Percentiles rank a stretch among this genome's conserved stretches.
phyloP scores from a whole-genome alignment of 768 basidiomycete genomes.

The Trametes elegans region DNA sequence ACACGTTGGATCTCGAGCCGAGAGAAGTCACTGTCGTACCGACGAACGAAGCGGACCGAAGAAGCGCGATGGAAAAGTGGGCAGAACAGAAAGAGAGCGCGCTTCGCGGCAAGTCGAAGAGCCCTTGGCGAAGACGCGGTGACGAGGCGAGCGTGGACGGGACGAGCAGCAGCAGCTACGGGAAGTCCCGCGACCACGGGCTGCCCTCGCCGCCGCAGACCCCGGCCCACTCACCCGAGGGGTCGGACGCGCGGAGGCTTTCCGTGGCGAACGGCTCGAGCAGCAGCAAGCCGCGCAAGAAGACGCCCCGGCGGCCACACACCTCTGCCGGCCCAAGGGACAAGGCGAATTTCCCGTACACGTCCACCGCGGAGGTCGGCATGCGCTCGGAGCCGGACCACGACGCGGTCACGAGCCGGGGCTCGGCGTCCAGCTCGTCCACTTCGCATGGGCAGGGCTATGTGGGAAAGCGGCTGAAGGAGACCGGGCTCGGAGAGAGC shows the following conservation, averaged over 20 bases:
- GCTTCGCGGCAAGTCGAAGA: constrained; percentile 22
- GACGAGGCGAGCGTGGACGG: constrained; percentile 11
- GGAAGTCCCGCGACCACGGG: constrained; percentile 2
- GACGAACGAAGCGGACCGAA: constrained; percentile 68
- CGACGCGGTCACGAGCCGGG: constrained; percentile 18
- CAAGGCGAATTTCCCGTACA: constrained; percentile 35
- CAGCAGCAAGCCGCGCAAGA: constrained; percentile 24
- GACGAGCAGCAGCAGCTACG: background rate
- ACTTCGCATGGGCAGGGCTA: constrained; percentile 10
- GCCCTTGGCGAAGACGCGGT: constrained; percentile 18
- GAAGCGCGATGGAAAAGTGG: constrained; percentile 60
- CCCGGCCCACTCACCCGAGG: constrained; percentile 12
- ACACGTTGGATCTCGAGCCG: constrained; percentile 68
- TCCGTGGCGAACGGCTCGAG: background rate
- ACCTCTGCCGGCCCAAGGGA: constrained; percentile 75
- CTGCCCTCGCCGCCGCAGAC: constrained; percentile 19
- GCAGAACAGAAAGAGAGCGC: constrained; percentile 36
- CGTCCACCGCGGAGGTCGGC: constrained; percentile 11
- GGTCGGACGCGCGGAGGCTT: constrained; percentile 2
- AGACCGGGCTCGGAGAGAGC: constrained; percentile 16
- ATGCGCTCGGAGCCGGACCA: constrained; percentile 5
- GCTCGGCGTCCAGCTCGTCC: constrained; percentile 13
- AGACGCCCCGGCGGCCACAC: constrained; percentile 55
- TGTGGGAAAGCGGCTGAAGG: constrained; percentile 6
- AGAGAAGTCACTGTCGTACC: constrained; percentile 65